Evolutionary conservation across 1,284 basidiomycete genomes (phyloP).

Genomic region (Cutaneotrichosporon curvatum): DNA sequence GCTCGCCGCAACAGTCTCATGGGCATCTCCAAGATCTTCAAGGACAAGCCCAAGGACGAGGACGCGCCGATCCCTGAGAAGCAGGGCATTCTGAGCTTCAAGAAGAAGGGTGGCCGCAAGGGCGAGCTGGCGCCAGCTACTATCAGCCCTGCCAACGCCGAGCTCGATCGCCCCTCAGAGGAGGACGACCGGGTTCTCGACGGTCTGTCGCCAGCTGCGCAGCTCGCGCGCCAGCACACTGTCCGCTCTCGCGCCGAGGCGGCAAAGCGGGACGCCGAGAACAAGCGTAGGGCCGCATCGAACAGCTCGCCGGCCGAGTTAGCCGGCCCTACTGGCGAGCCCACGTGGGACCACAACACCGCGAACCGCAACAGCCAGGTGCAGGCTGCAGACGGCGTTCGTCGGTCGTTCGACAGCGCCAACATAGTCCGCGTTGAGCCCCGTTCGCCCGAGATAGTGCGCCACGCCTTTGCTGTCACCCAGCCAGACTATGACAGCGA

Average conservation of each 20-base stretch:
- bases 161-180: slow-evolving; percentile 60
- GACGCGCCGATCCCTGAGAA: slow-evolving; percentile 47
- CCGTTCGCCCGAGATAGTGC: slow-evolving; percentile 26
- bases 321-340: slow-evolving; percentile 18
- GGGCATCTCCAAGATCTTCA: slow-evolving; percentile 89
- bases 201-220: slow-evolving; percentile 85
- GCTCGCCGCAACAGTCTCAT: slow-evolving; percentile 78
- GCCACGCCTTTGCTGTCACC: slow-evolving; percentile 48
- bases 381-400: not conserved
- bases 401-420: not conserved
- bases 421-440: slow-evolving; percentile 8
- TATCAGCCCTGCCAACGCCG: slow-evolving; percentile 76
- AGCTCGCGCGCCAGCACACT: slow-evolving; percentile 82
- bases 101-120: slow-evolving; percentile 44
- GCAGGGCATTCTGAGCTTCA: slow-evolving; percentile 43
- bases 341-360: slow-evolving; percentile 73
- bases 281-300: slow-evolving; percentile 4
- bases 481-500: slow-evolving; percentile 56
- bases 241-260: slow-evolving; percentile 62
- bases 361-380: slow-evolving; percentile 49
- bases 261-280: slow-evolving; percentile 35
- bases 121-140: slow-evolving; percentile 60
- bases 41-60: slow-evolving; percentile 68
- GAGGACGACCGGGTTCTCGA: slow-evolving; percentile 54
- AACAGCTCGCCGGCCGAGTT: not conserved